Evolutionary conservation across 2,329 filamentous ascomycete species (phyloP).

Genomic region (Calycina marina): DNA sequence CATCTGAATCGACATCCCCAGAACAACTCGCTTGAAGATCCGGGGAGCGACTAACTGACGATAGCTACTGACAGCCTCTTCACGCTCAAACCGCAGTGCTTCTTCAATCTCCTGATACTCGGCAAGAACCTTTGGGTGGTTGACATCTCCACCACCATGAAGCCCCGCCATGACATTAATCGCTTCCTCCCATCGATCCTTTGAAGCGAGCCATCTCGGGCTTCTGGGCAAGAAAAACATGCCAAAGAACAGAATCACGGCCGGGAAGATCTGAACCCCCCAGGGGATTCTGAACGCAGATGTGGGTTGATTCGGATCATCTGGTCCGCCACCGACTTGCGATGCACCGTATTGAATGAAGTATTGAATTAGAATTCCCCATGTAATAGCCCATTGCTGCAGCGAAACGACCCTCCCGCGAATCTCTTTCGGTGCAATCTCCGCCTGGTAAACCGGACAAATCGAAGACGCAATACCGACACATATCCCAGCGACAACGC

Average conservation of each 20-base stretch:
- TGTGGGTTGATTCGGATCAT: conserved; percentile 34
- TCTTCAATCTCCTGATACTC: conserved; percentile 57
- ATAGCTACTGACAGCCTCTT: conserved; percentile 55
- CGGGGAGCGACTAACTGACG: conserved; percentile 54
- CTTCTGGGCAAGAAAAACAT: conserved; percentile 48
- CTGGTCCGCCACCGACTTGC: conserved; percentile 31
- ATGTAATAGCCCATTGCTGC: conserved; percentile 59
- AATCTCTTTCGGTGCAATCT: conserved; percentile 44
- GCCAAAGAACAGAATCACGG: conserved; percentile 35
- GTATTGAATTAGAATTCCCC: conserved; percentile 43
- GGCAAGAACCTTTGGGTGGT: conserved; percentile 44
- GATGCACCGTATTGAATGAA: not conserved
- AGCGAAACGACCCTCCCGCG: conserved; percentile 47
- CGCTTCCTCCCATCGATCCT: conserved; percentile 53
- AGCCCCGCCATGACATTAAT: conserved; percentile 40
- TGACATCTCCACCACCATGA: conserved; percentile 40
- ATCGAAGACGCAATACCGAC: conserved; percentile 59
- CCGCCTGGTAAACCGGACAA: conserved; percentile 53
- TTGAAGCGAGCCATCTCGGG: conserved; percentile 55
- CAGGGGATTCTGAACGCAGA: conserved; percentile 46
- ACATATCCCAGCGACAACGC: conserved; percentile 56
- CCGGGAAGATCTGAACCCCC: conserved; percentile 44
- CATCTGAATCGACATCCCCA: conserved; percentile 60
- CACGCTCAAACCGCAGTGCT: conserved; percentile 58
- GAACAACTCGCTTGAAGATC: conserved; percentile 57